Evolutionary conservation across 1,284 basidiomycete genomes (phyloP).

Genomic region (Marasmius sp.): DNA sequence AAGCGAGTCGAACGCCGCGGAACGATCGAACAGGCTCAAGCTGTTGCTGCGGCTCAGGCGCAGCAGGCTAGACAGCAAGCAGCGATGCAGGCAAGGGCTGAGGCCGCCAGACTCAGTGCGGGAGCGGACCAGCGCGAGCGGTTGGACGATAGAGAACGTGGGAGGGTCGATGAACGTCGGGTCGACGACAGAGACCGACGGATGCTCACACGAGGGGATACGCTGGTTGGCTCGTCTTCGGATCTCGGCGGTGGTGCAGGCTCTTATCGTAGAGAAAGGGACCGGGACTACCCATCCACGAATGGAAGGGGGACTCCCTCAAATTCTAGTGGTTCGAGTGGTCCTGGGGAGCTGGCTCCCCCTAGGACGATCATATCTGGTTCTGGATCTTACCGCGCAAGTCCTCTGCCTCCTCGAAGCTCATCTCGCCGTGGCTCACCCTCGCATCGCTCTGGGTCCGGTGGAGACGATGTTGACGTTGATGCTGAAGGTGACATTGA

Average conservation of each 20-base stretch:
- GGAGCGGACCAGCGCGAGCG: background rate
- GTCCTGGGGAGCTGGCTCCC: background rate
- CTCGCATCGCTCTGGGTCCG: background rate
- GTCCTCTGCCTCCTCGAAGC: background rate
- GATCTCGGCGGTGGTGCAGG: background rate
- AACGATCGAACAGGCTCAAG: slow-evolving; percentile 50
- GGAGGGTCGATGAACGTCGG: background rate
- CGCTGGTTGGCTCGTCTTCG: background rate
- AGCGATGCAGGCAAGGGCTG: background rate
- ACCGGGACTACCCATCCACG: background rate
- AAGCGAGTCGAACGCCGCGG: slow-evolving; percentile 77
- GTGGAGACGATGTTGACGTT: slow-evolving; percentile 28
- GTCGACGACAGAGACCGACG: background rate
- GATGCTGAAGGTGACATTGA: slow-evolving; percentile 29
- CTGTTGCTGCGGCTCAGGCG: slow-evolving; percentile 11
- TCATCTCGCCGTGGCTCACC: background rate
- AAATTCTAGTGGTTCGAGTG: background rate
- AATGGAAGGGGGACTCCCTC: background rate
- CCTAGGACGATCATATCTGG: background rate
- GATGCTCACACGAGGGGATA: background rate
- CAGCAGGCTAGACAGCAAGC: background rate
- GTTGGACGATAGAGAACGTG: background rate
- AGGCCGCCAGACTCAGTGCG: background rate
- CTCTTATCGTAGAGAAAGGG: background rate
- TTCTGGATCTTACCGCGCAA: background rate